Percentiles rank a stretch among this genome's conserved stretches.
Conservation (phyloP, 208 protist species). For the Phytomonas sp. region DNA sequence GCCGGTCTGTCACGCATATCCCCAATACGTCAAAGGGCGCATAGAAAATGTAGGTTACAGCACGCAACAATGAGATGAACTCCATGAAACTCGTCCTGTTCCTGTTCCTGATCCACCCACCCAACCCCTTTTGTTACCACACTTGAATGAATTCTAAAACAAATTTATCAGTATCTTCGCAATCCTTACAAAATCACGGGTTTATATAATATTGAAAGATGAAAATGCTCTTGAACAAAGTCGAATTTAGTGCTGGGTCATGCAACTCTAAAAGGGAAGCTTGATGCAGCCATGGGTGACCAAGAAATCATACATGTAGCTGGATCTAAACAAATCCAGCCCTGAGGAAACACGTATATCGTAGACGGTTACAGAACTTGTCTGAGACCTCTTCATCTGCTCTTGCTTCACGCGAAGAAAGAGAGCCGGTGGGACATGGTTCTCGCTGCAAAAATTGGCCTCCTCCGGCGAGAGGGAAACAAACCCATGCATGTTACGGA, state of each 20-base stretch:
- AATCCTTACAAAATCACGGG: background rate
- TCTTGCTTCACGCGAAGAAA: slow-evolving; percentile 85
- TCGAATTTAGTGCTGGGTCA: background rate
- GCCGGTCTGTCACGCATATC: background rate
- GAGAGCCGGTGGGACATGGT: slow-evolving; percentile 78
- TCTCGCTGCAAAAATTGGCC: slow-evolving; percentile 69
- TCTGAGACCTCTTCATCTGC: slow-evolving; percentile 68
- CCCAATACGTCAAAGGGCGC: background rate
- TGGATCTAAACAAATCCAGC: slow-evolving; percentile 68
- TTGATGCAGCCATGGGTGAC: slow-evolving; percentile 50
- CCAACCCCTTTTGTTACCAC: background rate
- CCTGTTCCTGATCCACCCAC: no score
- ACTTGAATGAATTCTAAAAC: background rate
- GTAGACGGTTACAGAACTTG: slow-evolving; percentile 65
- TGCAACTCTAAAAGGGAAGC: slow-evolving; percentile 23
- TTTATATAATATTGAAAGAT: background rate
- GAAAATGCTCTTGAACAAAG: background rate
- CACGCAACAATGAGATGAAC: background rate
- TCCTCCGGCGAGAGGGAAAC: slow-evolving; percentile 68
- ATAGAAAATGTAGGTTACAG: background rate
- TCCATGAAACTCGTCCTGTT: no score
- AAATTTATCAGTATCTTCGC: background rate
- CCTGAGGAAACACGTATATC: slow-evolving; percentile 76
- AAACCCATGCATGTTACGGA: slow-evolving; percentile 79
- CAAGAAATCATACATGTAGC: slow-evolving; percentile 68